Evolutionary conservation across 2,329 filamentous ascomycete species (phyloP).

Genomic region (Trichoderma endophyticum): DNA sequence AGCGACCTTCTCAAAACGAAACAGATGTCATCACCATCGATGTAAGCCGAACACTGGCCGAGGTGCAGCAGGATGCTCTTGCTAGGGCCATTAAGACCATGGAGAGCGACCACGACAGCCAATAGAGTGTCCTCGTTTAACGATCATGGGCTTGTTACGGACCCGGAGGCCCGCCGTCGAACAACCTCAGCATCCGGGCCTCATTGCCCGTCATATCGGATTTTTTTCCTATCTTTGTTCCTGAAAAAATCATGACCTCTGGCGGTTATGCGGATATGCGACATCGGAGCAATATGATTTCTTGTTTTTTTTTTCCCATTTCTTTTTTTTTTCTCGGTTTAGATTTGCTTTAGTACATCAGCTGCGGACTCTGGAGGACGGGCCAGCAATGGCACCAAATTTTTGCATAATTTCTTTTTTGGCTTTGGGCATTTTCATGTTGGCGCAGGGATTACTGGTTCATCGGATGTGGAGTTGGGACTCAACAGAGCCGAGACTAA

Average conservation of each 20-base stretch:
- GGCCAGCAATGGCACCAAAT: slow-evolving; percentile 17
- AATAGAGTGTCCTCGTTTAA: slow-evolving; percentile 17
- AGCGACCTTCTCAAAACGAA: slow-evolving; percentile 71
- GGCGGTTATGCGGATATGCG: slow-evolving; percentile 1
- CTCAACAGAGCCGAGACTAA: slow-evolving; percentile 10
- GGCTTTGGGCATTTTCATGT: background rate
- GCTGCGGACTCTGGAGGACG: slow-evolving; percentile 2
- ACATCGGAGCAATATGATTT: background rate
- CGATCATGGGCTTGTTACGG: background rate
- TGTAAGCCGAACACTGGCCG: slow-evolving; percentile 55
- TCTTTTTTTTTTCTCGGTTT: background rate
- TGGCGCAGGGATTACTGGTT: slow-evolving; percentile 10
- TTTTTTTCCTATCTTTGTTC: background rate
- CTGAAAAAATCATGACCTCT: background rate
- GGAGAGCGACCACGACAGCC: slow-evolving; percentile 25
- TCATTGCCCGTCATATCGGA: background rate
- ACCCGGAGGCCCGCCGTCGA: background rate
- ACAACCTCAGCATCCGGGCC: background rate
- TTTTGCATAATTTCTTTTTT: slow-evolving; percentile 9
- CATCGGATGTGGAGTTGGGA: slow-evolving; percentile 15
- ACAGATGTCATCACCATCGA: slow-evolving; percentile 70
- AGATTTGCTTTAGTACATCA: slow-evolving; percentile 7
- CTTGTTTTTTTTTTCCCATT: background rate
- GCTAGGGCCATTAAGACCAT: slow-evolving; percentile 55
- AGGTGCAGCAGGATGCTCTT: slow-evolving; percentile 60